phyloP scores from a whole-genome alignment of 306 rosid species.

The Corylus americana region DNA sequence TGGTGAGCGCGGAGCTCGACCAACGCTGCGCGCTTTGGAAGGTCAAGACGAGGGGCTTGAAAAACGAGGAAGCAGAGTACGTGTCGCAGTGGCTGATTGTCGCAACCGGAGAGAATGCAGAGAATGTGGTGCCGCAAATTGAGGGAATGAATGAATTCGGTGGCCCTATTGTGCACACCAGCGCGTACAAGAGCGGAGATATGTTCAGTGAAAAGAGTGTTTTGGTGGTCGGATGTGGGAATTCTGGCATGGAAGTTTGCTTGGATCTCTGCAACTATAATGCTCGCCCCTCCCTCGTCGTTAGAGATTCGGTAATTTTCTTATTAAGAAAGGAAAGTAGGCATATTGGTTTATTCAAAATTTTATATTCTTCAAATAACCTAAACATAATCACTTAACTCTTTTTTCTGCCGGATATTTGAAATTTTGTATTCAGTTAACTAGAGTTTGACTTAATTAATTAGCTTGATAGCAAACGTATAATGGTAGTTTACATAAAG shows the following conservation, averaged over 20 bases:
- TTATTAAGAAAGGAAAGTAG: no score
- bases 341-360: no score
- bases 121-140: conserved; percentile 59
- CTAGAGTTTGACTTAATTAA: no score
- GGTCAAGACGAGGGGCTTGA: conserved; percentile 42
- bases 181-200: conserved; percentile 69
- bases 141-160: conserved; percentile 61
- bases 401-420: no score
- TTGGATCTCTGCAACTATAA: conserved; percentile 80
- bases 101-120: conserved; percentile 92
- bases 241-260: conserved; percentile 96
- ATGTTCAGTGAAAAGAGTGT: conserved; percentile 67
- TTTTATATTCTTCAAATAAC: no score
- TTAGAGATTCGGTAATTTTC: conserved; percentile 50
- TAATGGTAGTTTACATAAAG: background rate
- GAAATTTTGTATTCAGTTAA: no score
- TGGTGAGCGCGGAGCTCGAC: conserved; percentile 63
- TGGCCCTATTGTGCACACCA: conserved; percentile 67
- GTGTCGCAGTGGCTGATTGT: conserved; percentile 68
- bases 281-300: conserved; percentile 78
- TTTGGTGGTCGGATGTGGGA: conserved; percentile 94
- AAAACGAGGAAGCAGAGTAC: conserved; percentile 44
- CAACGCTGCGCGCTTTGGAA: conserved; percentile 44
- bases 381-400: no score
- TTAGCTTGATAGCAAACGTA: background rate